Base-by-base conservation (phyloP, 106 monocot genomes). In the Chionographis japonica region DNA sequence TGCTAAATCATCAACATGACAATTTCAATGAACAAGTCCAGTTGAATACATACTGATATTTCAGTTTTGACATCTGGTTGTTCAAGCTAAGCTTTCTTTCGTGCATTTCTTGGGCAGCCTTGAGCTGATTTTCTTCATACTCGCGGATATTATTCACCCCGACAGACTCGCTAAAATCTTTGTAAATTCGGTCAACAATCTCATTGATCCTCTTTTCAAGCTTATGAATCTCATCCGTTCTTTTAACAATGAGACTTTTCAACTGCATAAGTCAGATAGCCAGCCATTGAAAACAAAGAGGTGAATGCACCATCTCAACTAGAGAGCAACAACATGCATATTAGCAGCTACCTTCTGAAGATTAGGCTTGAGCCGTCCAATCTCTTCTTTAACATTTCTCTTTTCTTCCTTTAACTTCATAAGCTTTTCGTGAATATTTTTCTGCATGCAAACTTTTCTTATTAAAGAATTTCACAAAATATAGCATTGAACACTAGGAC, bases 101-200 rank as follows among this genome's bases (percentile, higher is more conserved):
- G 18, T 87, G 78, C 63, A 90, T 63, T 61, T 90, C 85, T 68
- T 95, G 91, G 69, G 95, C 88, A 75, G 55, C 81, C 63, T 86
- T 88, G 18, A 98, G 83, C 7, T 93, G 89, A 43, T 75, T 83
- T 74, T 98, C 98, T 83, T 98, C 98, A 83, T 98, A 98, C 50
- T 98, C 98, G 75, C 98, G 92, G 63, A 98, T 98, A 57, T 93
- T 98, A 49, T 77, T 85, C 41, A 98, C 93, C 54, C 98, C 98
- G 66, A 98, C 90, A 55, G 93, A 87, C 62, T 72, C 61, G 61
- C 98, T 98, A 66, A 98, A 98, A 69, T 88, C 92, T 69, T 83
- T 87, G 71, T 93, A 98, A 66, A 98, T 93, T 40, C 69, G 38
- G 57, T 98, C 98, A 60, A 90, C 77, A 54, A 87, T 93, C 68